Evolutionary conservation across 331 rosid genomes (phyloP).

Genomic region (Malus hybrid): DNA sequence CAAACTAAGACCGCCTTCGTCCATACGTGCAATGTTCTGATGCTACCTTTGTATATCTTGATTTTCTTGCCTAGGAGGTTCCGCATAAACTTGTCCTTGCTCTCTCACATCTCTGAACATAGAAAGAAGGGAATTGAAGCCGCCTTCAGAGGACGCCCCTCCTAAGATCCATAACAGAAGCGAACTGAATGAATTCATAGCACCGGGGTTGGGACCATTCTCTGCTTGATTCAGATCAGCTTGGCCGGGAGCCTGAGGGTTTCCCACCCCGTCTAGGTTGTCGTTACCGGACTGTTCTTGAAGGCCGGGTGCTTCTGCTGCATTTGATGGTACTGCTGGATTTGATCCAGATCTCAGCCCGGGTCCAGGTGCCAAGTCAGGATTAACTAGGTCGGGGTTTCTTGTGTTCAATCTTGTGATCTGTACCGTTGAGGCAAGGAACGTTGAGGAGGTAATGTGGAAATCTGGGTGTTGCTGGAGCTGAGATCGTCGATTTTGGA

Average conservation of each 20-base stretch:
- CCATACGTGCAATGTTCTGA: not conserved
- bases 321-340: slow-evolving; percentile 29
- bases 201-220: slow-evolving; percentile 58
- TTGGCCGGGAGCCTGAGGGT: slow-evolving; percentile 51
- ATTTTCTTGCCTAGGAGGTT: slow-evolving; percentile 31
- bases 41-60: slow-evolving; percentile 35
- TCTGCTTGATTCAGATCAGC: slow-evolving; percentile 50
- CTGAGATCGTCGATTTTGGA: slow-evolving; percentile 80
- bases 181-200: slow-evolving; percentile 70
- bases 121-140: slow-evolving; percentile 65
- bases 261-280: slow-evolving; percentile 25
- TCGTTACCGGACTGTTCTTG: slow-evolving; percentile 39
- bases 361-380: slow-evolving; percentile 33
- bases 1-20: not conserved
- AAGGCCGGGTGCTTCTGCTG: slow-evolving; percentile 30
- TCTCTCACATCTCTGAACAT: slow-evolving; percentile 83
- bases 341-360: slow-evolving; percentile 46
- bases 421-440: slow-evolving; percentile 87
- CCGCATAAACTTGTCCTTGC: slow-evolving; percentile 61
- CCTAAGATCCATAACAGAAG: slow-evolving; percentile 78
- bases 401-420: slow-evolving; percentile 86
- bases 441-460: slow-evolving; percentile 84
- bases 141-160: slow-evolving; percentile 84
- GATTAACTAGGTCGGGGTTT: slow-evolving; percentile 36
- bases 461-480: slow-evolving; percentile 88